A percentile compares a stretch with the other conserved stretches of the same genome.
Conservation (phyloP, 441 rosid genomes). For the Manihot esculenta region DNA sequence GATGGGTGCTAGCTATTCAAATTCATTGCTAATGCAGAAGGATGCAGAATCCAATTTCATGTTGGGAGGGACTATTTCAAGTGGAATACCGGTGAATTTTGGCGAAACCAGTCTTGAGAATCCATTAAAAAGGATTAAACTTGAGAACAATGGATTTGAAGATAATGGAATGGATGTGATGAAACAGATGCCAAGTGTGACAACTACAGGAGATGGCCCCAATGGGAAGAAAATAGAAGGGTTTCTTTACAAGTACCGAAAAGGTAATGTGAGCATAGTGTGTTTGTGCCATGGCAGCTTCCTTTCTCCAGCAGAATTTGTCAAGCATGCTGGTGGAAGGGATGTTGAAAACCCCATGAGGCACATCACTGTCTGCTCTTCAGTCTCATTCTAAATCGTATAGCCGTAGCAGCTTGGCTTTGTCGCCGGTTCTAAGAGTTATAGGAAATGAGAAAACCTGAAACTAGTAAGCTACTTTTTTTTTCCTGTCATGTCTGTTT, state of each 20-base stretch:
- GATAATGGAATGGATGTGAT: constrained; percentile 29
- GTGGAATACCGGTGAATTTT: neutral
- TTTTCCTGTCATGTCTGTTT: neutral
- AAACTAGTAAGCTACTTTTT: neutral
- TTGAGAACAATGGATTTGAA: neutral
- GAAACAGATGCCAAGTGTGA: constrained; percentile 78
- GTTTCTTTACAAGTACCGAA: constrained; percentile 63
- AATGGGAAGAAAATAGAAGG: constrained; percentile 64
- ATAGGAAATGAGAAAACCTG: neutral
- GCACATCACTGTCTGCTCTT: constrained; percentile 43
- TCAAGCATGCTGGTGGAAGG: constrained; percentile 75
- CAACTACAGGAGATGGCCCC: constrained; percentile 65
- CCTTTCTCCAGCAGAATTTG: constrained; percentile 72
- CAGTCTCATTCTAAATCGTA: constrained; percentile 3
- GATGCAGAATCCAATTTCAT: neutral
- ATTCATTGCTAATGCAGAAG: neutral
- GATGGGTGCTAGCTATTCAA: neutral
- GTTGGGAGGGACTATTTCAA: neutral
- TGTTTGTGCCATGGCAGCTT: constrained; percentile 83
- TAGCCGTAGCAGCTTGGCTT: constrained; percentile 13
- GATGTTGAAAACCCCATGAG: constrained; percentile 66
- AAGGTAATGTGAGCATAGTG: constrained; percentile 67
- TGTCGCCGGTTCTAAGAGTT: neutral
- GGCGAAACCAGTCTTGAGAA: constrained; percentile 1
- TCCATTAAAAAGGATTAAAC: constrained; percentile 30